These are phyloP conservation scores for Parasitella parasitica DNA, from an alignment of 371 early-diverging fungal genomes.

Conservation along the genomic window DNA sequence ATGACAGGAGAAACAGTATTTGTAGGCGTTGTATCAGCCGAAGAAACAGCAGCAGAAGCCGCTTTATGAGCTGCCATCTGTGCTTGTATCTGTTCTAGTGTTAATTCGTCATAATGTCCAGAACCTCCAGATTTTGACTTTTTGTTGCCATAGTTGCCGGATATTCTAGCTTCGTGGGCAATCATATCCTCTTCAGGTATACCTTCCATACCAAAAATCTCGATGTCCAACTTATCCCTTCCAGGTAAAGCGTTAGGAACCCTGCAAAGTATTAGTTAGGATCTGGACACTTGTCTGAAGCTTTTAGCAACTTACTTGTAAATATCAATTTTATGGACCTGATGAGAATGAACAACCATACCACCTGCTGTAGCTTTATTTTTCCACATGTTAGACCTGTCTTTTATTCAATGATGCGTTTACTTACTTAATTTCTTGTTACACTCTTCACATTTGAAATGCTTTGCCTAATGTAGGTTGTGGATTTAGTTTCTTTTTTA, in stretches of 20 bases:
- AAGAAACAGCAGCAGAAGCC: neutral
- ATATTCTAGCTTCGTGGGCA: constrained; percentile 60
- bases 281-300: too few relatives aligned
- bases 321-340: constrained; percentile 92
- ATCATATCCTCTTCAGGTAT: constrained; percentile 83
- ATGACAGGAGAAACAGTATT: neutral
- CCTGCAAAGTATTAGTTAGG: constrained; percentile 38
- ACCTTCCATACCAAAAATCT: constrained; percentile 95
- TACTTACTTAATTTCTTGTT: constrained; percentile 75
- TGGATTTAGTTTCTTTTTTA: neutral
- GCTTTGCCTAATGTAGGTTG: constrained; percentile 63
- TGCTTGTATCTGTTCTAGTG: constrained; percentile 42
- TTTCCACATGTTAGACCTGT: neutral
- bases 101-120: constrained; percentile 39
- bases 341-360: constrained; percentile 86
- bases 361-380: constrained; percentile 78
- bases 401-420: neutral
- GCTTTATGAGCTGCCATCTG: constrained; percentile 46
- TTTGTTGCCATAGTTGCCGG: constrained; percentile 26
- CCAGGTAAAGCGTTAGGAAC: constrained; percentile 89
- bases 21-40: neutral
- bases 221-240: constrained; percentile 82
- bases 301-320: constrained; percentile 50
- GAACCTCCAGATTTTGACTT: constrained; percentile 27
- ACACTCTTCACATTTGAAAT: constrained; percentile 90